Evolutionary conservation across 1,284 basidiomycete species (phyloP), one percentile per base, ranked within the genome.

Genomic region (Ceratobasidium sp.): DNA sequence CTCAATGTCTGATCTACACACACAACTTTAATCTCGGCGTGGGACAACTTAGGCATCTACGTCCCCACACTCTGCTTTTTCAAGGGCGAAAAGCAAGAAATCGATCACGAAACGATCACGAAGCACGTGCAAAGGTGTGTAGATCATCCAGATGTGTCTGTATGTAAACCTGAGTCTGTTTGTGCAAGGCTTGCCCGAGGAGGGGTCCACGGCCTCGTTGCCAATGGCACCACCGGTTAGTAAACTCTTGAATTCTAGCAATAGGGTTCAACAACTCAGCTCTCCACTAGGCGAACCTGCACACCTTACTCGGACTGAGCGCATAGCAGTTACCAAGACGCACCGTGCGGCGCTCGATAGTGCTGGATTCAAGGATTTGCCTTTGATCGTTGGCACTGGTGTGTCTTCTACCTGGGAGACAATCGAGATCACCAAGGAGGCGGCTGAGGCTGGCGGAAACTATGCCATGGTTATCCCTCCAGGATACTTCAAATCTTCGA

Each of bases 21-120:
- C 20, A n/a, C 50, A 31, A 64, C 38, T 31, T 35, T 64, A 29
- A 15, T 25, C 17, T 3, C 34, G 40, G 49, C 49, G 20, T 56
- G n/a, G 54, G 34, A 40, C 20, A 56, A 29, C 15, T 31, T 43
- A 70, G 69, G 73, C 12, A 67, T 74, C 42, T 71, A 71, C 35
- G 73, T 74, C n/a, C 73, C 73, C 13, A 73, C 72, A 6, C 67
- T 74, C 25, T 68, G 62, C 42, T 74, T 74, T 60, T 73, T 73
- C 70, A 69, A 71, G 42, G 68, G 70, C 6, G 68, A 69, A 17
- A 55, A 52, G 56, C 72, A 74, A 62, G 69, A 72, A 27, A 43
- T 74, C 6, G 73, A 74, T 56, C 64, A 70, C 35, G 69, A 71
- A 31, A 52, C 68, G 7, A 56, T 72, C 12, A 43, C 47, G 47